Conservation (phyloP, 352 stramenopile genomes). For the Globisporangium spiculum region DNA sequence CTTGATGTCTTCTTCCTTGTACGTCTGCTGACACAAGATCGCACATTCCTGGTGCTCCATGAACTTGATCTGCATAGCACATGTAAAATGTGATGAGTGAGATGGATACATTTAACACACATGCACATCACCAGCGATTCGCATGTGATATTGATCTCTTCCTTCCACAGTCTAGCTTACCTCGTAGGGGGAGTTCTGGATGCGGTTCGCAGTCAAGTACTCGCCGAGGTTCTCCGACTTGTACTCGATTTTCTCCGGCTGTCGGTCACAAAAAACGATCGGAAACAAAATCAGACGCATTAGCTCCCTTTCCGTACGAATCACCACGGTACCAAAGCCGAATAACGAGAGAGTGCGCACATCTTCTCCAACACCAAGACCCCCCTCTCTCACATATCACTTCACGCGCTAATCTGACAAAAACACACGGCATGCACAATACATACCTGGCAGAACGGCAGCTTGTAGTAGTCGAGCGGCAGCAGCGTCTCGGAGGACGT, state of each 20-base stretch:
- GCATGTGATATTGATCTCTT: not conserved
- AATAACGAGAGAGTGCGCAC: too few relatives aligned
- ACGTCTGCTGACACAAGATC: constrained; percentile 75
- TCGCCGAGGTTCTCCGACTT: constrained; percentile 99
- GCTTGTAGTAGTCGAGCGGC: constrained; percentile 97
- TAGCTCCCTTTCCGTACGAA: not conserved
- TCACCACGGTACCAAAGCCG: too few relatives aligned
- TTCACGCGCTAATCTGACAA: not conserved
- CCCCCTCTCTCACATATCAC: not conserved
- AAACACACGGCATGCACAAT: not conserved
- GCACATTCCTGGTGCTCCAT: constrained; percentile 68
- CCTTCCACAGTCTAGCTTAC: constrained; percentile 14
- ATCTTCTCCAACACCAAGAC: not conserved
- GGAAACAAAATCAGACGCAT: not conserved
- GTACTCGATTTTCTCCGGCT: constrained; percentile 91
- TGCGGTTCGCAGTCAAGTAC: constrained; percentile 98
- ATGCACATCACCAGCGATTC: not conserved
- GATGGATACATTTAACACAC: not conserved
- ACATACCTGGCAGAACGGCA: constrained; percentile 93
- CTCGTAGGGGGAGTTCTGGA: constrained; percentile 98
- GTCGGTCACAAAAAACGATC: constrained; percentile 2
- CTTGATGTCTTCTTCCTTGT: constrained; percentile 92
- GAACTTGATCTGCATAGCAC: constrained; percentile 73
- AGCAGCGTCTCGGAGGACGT: constrained; percentile 95
- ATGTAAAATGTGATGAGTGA: constrained; percentile 2